Evolutionary conservation across 768 basidiomycete genomes (phyloP), one percentile per base, ranked within the genome.

Genomic region (Cystobasidiopsis lactophilus): DNA sequence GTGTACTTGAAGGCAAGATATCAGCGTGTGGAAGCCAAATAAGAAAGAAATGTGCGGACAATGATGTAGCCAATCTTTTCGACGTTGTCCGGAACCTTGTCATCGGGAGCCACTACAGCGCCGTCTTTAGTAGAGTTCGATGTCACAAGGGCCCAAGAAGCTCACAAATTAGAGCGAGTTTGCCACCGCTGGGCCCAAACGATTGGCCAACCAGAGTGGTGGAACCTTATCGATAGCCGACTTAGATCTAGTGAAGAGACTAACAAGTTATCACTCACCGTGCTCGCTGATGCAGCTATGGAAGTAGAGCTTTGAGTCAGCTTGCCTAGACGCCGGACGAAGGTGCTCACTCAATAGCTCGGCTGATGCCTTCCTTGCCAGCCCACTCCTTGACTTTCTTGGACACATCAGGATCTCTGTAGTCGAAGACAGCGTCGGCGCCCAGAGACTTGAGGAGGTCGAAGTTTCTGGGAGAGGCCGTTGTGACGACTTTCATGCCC

Each of bases 341-440:
- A 19, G 19, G 10, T 9, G 7, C 40, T n/a, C 24, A 43, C 40
- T 47, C 45, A 9, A 47, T 11, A 47, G 5, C 23, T 7, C 11
- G 30, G 4, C 21, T 26, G 30, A 47, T 30, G 23, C 45, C 41
- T 9, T 43, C 27, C 7, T 11, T 30, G 16, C 23, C 14, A 27
- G 14, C 45, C 14, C 14, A 47, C 40, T 48, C 16, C 38, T 50
- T 49, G 19, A 54, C 30, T 29, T 54, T 54, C 24, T 48, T 41
- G 14, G 46, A 38, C 18, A 50, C 47, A 5, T 50, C 37, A 4
- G 26, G 23, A 24, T 54, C 53, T 38, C 50, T 38, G 64, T 66
- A 82, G 64, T 82, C 80, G 68, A 80, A 80, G 1, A 71, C 75
- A 5, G 78, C 73, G 57, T 82, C 79, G 0, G 75, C 75, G 1